Percentiles rank a stretch among this genome's conserved stretches.
phyloP scores from a whole-genome alignment of 495 filamentous ascomycete genomes.

The Penicillium riverlandense region DNA sequence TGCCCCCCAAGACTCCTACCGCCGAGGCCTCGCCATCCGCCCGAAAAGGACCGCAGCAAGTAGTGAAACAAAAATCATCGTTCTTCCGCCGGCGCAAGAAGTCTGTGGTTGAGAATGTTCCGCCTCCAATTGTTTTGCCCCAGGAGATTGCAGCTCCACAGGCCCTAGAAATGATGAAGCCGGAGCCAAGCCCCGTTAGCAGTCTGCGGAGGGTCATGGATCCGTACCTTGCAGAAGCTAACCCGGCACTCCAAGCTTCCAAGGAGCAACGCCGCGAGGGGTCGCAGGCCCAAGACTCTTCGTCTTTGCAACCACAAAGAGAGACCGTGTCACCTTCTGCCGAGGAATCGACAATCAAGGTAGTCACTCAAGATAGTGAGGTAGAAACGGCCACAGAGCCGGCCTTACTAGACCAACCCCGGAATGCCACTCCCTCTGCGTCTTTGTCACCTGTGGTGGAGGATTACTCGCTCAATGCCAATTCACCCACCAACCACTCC shows the following conservation, averaged over 20 bases:
- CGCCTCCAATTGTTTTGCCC: constrained; percentile 41
- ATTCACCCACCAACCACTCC: constrained; percentile 5
- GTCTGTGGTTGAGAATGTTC: constrained; percentile 55
- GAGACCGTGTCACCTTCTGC: constrained; percentile 18
- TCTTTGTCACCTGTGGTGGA: constrained; percentile 26
- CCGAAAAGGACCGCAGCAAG: constrained; percentile 41
- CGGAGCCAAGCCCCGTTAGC: constrained; percentile 68
- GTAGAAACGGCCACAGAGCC: constrained; percentile 8
- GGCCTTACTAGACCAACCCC: constrained; percentile 15
- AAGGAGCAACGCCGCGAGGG: constrained; percentile 18
- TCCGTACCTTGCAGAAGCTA: constrained; percentile 55
- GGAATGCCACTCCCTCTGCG: constrained; percentile 10
- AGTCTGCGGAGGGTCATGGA: constrained; percentile 88
- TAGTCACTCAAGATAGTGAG: no score
- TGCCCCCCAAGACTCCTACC: constrained; percentile 16
- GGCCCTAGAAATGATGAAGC: constrained; percentile 23
- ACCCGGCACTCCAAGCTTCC: constrained; percentile 10
- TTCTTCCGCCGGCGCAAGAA: constrained; percentile 94
- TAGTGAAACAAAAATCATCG: constrained; percentile 82
- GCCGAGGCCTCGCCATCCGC: constrained; percentile 24
- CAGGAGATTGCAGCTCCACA: constrained; percentile 21
- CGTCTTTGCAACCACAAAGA: constrained; percentile 17
- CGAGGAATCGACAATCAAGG: constrained; percentile 40
- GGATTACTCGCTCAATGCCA: constrained; percentile 18
- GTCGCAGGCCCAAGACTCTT: constrained; percentile 7